Evolutionary conservation across 805 yeast species (phyloP).

Genomic region (Clavispora asparagi): DNA sequence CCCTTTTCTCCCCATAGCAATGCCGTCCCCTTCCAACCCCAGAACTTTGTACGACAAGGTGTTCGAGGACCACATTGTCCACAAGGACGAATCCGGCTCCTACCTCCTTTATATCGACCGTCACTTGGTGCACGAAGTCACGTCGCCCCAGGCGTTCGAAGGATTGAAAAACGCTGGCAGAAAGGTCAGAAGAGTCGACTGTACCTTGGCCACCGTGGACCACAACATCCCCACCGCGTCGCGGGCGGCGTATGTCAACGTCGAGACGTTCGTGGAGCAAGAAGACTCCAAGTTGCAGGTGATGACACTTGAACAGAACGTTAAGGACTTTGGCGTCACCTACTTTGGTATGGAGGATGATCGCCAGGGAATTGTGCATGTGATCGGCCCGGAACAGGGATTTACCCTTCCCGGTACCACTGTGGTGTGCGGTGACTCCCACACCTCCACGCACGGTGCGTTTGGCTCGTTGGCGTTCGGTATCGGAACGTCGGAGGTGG

Average conservation of each 20-base stretch:
- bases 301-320: conserved; percentile 87
- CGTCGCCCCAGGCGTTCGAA: conserved; percentile 98
- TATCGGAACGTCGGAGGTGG: conserved; percentile 98
- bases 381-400: conserved; percentile 99
- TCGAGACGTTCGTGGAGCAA: conserved; percentile 79
- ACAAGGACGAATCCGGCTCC: conserved; percentile 83
- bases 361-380: conserved; percentile 97
- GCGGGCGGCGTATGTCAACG: conserved; percentile 68
- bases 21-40: conserved; percentile 10
- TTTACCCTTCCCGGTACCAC: conserved; percentile 98
- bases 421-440: conserved; percentile 98
- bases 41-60: conserved; percentile 91
- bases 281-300: conserved; percentile 92
- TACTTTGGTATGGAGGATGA: conserved; percentile 92
- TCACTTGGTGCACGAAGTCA: conserved; percentile 96
- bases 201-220: conserved; percentile 93
- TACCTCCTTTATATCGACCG: conserved; percentile 88
- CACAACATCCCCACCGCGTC: conserved; percentile 95
- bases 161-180: conserved; percentile 87
- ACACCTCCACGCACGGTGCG: conserved; percentile 98
- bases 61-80: conserved; percentile 90
- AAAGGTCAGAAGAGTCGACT: conserved; percentile 82
- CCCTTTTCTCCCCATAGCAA: neutral
- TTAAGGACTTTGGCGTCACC: conserved; percentile 81
- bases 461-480: conserved; percentile 97